Percentiles rank a stretch among this genome's conserved stretches.
Evolutionary conservation across 768 basidiomycete genomes (phyloP).

Genomic region (Cyclocybe aegerita): DNA sequence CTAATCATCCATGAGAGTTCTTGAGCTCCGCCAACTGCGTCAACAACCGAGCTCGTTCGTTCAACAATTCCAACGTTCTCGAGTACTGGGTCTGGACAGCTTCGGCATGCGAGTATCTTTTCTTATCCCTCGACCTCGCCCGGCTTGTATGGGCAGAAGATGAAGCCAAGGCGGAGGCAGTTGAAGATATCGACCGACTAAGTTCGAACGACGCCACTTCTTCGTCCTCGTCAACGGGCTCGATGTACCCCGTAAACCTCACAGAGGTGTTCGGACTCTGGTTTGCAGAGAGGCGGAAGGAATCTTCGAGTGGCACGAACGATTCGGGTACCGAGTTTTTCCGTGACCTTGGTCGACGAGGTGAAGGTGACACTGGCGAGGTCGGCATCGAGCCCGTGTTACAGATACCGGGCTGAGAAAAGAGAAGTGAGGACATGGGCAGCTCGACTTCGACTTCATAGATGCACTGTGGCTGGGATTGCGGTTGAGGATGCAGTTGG

Average conservation of each 20-base stretch:
- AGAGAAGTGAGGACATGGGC: constrained; percentile 24
- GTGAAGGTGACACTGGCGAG: background rate
- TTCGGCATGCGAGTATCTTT: background rate
- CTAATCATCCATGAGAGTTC: background rate
- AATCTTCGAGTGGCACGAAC: background rate
- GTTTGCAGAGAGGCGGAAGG: too few relatives aligned
- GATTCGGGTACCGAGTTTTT: background rate
- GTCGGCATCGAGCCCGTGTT: too few relatives aligned
- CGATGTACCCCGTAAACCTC: constrained; percentile 55
- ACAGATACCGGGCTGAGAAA: constrained; percentile 15
- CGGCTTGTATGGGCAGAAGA: too few relatives aligned
- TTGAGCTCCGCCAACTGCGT: constrained; percentile 51
- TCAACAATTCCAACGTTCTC: constrained; percentile 50
- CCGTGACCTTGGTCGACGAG: background rate
- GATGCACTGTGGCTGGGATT: constrained; percentile 39
- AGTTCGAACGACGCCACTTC: constrained; percentile 53
- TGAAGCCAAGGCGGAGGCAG: background rate
- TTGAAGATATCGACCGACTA: constrained; percentile 21
- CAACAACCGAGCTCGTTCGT: constrained; percentile 56
- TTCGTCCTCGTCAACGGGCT: constrained; percentile 47
- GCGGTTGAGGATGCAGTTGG: background rate
- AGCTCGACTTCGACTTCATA: constrained; percentile 45
- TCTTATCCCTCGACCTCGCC: too few relatives aligned
- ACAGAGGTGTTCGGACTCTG: constrained; percentile 22
- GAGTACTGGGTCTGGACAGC: constrained; percentile 26